Percentiles rank a stretch among this genome's conserved stretches.
Evolutionary conservation across 2,329 filamentous ascomycete species (phyloP).

Genomic region (Thielaviopsis euricoi): DNA sequence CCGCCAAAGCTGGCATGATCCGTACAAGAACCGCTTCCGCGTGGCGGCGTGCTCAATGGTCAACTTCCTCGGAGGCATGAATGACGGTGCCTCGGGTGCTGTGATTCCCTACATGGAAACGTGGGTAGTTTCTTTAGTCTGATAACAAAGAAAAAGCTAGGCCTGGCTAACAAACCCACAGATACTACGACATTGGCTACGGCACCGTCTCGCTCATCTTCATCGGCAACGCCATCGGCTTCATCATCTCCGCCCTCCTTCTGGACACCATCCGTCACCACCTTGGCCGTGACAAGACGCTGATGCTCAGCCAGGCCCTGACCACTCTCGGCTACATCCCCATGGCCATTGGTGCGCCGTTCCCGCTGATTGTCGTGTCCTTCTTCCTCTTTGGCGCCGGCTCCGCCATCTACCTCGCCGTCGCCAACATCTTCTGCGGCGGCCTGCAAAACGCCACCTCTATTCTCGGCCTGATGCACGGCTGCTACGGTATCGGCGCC

Average conservation of each 20-base stretch:
- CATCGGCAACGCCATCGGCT: constrained; percentile 60
- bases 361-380: constrained; percentile 46
- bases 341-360: constrained; percentile 52
- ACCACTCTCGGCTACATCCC: constrained; percentile 47
- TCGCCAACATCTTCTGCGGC: constrained; percentile 43
- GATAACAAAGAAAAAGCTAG: too few relatives aligned
- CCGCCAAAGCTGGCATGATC: constrained; percentile 40
- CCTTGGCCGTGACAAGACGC: constrained; percentile 47
- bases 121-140: too few relatives aligned
- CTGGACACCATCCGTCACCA: constrained; percentile 46
- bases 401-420: constrained; percentile 36
- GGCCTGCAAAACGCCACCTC: constrained; percentile 36
- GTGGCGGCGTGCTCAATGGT: constrained; percentile 47
- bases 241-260: constrained; percentile 54
- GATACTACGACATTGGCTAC: constrained; percentile 58
- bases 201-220: constrained; percentile 69
- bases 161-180: constrained; percentile 16
- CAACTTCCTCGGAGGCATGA: constrained; percentile 54
- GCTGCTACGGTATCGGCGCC: constrained; percentile 49
- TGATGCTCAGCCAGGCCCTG: constrained; percentile 40
- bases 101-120: constrained; percentile 67
- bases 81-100: constrained; percentile 60
- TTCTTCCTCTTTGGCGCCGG: constrained; percentile 53
- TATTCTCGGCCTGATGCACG: constrained; percentile 47
- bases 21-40: constrained; percentile 54